Evolutionary conservation across 805 yeast genomes (phyloP), one percentile per base, ranked within the genome.

Genomic region (Myxozyma vanderwaltii): DNA sequence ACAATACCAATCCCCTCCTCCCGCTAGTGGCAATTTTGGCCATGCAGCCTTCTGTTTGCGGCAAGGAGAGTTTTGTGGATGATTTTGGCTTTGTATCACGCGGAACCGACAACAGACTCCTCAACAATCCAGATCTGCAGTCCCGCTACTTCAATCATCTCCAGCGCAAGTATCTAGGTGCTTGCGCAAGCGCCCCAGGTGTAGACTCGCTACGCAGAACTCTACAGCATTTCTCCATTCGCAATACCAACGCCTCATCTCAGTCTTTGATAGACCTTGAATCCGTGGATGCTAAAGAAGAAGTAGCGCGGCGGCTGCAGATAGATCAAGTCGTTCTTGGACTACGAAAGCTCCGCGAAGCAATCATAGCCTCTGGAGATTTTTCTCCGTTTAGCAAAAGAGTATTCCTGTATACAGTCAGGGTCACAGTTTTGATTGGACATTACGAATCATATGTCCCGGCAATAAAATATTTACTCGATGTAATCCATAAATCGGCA

Each of bases 361-460:
- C 86, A 7, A 67, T 83, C 35, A 68, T 85, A 19, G 67, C 73
- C n/a, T 55, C 69, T 3, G 67, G 63, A 13, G 48, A 52, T 19
- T 62, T 66, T 15, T 74, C 73, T 47, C 70, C 69, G 31, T 81
- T 82, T 56, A 68, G 78, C 8, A 75, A 73, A 49, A 69, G 71
- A n/a, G 85, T 84, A 23, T 80, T 76, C 58, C 61, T 83, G 29
- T 76, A 75, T 38, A 81, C 86, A 0, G 75, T 79, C 7, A 67
- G 82, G 35, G 73, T 80, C 23, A 72, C 83, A 0, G 74, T 81
- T 0, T 70, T 75, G 2, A 66, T 75, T 3, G 82, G 82, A 7
- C 81, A 81, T 58, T 78, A 79, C 65, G 81, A 82, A 60, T 76
- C 86, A 1, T 84, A 82, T 64, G 58, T 82, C 3, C 86, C 88